Conservation (phyloP, 495 filamentous ascomycete genomes). For the Penicillium simplicissimum region DNA sequence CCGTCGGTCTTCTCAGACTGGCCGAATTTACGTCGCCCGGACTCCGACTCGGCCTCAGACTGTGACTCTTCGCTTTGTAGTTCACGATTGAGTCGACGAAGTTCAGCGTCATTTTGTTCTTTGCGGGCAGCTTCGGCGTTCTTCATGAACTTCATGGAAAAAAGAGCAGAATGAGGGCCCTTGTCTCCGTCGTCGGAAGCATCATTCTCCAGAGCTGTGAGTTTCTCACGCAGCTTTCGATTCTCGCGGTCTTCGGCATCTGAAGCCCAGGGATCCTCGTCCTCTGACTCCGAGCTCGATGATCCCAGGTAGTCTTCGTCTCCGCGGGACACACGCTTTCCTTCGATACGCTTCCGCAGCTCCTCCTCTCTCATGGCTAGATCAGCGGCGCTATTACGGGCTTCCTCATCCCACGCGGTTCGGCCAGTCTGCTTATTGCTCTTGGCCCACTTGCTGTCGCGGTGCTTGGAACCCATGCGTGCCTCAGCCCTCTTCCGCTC, state of each 20-base stretch:
- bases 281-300: conserved; percentile 55
- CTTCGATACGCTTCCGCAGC: conserved; percentile 77
- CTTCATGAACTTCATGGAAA: conserved; percentile 88
- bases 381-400: conserved; percentile 72
- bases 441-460: conserved; percentile 95
- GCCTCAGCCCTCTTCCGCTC: conserved; percentile 83
- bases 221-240: conserved; percentile 54
- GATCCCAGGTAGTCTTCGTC: conserved; percentile 51
- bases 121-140: conserved; percentile 77
- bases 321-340: conserved; percentile 59
- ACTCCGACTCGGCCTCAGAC: conserved; percentile 56
- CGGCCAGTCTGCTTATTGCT: conserved; percentile 75
- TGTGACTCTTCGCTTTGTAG: conserved; percentile 59
- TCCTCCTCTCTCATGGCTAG: conserved; percentile 86
- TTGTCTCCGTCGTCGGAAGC: conserved; percentile 36
- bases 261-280: conserved; percentile 57
- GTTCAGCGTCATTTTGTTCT: conserved; percentile 75
- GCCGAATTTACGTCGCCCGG: conserved; percentile 68
- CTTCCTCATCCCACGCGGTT: conserved; percentile 81
- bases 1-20: conserved; percentile 37
- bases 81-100: conserved; percentile 74
- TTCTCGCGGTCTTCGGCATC: conserved; percentile 56
- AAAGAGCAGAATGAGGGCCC: conserved; percentile 54
- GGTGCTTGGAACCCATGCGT: conserved; percentile 84
- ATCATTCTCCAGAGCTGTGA: conserved; percentile 57